Percentiles rank a stretch among this genome's conserved stretches.
Evolutionary conservation across 2,329 filamentous ascomycete species (phyloP).

Genomic region (Alternaria consortialis): DNA sequence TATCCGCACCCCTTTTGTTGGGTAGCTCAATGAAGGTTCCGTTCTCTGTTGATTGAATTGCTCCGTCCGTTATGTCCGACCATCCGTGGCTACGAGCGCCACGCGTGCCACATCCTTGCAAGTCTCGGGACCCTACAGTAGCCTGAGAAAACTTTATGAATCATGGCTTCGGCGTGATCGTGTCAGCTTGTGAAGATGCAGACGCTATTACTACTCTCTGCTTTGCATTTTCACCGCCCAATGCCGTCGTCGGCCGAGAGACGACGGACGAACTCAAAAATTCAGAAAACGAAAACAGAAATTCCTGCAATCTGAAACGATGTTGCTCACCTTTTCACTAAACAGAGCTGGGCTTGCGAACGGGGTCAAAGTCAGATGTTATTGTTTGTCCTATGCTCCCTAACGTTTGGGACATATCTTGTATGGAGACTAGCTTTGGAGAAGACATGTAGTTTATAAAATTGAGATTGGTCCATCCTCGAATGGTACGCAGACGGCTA

Average conservation of each 20-base stretch:
- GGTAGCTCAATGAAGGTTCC: neutral
- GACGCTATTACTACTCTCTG: neutral
- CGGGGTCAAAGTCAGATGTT: neutral
- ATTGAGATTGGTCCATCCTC: too few species aligned
- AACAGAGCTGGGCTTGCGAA: neutral
- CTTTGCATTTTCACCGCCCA: neutral
- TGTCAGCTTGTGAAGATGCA: neutral
- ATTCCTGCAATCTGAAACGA: neutral
- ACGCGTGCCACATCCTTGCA: neutral
- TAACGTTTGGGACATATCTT: too few species aligned
- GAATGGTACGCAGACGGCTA: too few species aligned
- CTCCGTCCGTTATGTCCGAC: neutral
- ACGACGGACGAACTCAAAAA: neutral
- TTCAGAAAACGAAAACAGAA: neutral
- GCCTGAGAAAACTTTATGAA: neutral
- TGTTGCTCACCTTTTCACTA: neutral
- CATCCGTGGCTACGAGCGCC: neutral
- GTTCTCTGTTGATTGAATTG: neutral
- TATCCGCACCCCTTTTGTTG: neutral
- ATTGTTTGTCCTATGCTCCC: too few species aligned
- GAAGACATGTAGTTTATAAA: too few species aligned
- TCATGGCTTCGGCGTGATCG: neutral
- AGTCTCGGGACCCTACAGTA: neutral
- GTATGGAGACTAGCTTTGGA: too few species aligned
- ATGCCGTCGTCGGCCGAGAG: neutral